Conservation (phyloP, 1,284 basidiomycete species). For the Boletus albobrunnescens region DNA sequence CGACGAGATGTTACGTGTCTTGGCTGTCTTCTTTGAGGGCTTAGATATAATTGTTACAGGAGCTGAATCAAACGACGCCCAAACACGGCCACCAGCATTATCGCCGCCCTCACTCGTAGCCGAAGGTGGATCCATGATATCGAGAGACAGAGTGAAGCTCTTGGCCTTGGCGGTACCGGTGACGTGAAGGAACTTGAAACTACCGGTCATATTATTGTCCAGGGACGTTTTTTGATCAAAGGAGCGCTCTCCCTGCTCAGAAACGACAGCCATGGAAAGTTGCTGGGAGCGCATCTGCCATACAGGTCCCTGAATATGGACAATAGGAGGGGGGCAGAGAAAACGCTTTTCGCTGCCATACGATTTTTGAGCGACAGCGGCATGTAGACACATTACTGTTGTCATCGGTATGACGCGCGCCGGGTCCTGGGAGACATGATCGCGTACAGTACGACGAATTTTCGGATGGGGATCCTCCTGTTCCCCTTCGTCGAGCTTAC, state of each 20-base stretch:
- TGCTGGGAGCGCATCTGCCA: conserved; percentile 77
- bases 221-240: conserved; percentile 78
- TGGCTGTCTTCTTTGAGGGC: conserved; percentile 94
- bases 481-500: conserved; percentile 68
- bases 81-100: conserved; percentile 59
- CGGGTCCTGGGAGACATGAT: conserved; percentile 70
- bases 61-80: conserved; percentile 89
- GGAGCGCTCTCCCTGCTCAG: conserved; percentile 76
- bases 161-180: conserved; percentile 86
- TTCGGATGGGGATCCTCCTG: conserved; percentile 69
- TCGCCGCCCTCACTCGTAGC: conserved; percentile 50
- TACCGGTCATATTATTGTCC: conserved; percentile 77
- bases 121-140: conserved; percentile 68
- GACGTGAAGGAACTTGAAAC: conserved; percentile 88
- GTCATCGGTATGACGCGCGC: conserved; percentile 78
- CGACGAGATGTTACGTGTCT: conserved; percentile 89
- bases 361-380: conserved; percentile 88
- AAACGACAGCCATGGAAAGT: conserved; percentile 80
- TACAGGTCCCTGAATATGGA: conserved; percentile 81
- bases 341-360: conserved; percentile 91
- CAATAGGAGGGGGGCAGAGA: conserved; percentile 83
- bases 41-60: conserved; percentile 95
- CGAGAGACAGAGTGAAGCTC: conserved; percentile 81
- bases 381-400: conserved; percentile 82
- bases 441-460: conserved; percentile 75